A percentile compares a stretch with the other conserved stretches of the same genome.
These are phyloP conservation scores for Stentor coeruleus DNA, from an alignment of 73 alveolate genomes.

Conservation along the genomic window DNA sequence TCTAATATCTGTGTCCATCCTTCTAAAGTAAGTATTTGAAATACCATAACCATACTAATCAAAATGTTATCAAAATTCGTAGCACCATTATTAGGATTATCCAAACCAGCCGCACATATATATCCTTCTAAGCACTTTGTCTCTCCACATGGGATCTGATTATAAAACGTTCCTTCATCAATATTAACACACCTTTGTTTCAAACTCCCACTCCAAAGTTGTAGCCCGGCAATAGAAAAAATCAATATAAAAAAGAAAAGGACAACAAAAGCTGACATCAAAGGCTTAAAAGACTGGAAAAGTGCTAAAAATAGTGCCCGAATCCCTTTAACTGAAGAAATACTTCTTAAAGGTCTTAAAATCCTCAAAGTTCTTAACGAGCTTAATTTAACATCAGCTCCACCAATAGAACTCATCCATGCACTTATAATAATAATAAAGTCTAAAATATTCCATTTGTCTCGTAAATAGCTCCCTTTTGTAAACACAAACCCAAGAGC, in stretches of 20 bases:
- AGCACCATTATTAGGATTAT: conserved; percentile 36
- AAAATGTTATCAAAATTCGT: conserved; percentile 44
- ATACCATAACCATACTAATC: conserved; percentile 62
- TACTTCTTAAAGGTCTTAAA: conserved; percentile 51
- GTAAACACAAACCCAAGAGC: conserved; percentile 64
- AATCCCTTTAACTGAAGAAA: conserved; percentile 42
- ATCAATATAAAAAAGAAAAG: conserved; percentile 38
- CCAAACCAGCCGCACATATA: conserved; percentile 37
- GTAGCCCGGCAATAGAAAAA: conserved; percentile 45
- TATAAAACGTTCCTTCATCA: neutral
- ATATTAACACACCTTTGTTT: conserved; percentile 33
- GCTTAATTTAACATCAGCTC: conserved; percentile 30
- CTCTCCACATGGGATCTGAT: neutral
- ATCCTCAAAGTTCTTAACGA: conserved; percentile 51
- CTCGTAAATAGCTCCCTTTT: conserved; percentile 57
- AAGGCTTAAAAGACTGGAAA: conserved; percentile 37
- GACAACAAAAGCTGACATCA: conserved; percentile 36
- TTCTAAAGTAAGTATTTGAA: conserved; percentile 71
- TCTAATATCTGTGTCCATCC: conserved; percentile 82
- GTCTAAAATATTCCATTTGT: conserved; percentile 75
- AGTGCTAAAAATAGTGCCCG: conserved; percentile 38
- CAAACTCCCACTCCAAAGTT: conserved; percentile 35
- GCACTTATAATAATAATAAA: conserved; percentile 63
- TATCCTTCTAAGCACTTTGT: neutral
- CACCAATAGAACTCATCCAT: conserved; percentile 27